Evolutionary conservation across 345 rosid genomes (phyloP).

Genomic region (Xanthoceras sorbifolium): DNA sequence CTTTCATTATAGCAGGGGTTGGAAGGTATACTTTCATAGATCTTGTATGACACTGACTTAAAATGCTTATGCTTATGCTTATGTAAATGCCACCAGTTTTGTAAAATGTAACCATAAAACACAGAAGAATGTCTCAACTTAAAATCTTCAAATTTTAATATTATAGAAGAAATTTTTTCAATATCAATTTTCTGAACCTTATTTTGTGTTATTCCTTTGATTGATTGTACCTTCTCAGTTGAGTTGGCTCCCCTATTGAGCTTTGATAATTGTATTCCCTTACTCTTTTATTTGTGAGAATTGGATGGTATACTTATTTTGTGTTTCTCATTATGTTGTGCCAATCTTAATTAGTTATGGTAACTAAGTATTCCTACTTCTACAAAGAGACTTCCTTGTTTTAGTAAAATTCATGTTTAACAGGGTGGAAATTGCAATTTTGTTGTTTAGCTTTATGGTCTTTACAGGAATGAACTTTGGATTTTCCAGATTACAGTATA

Average conservation of each 20-base stretch:
- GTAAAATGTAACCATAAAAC: neutral
- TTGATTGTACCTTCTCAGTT: neutral
- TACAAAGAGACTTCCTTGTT: no score
- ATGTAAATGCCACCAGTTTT: neutral
- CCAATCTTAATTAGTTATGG: no score
- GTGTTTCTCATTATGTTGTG: no score
- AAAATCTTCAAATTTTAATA: neutral
- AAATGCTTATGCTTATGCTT: neutral
- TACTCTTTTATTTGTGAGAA: neutral
- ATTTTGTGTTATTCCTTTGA: neutral
- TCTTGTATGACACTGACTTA: neutral
- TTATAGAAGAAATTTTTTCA: conserved; percentile 2
- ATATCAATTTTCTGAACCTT: neutral
- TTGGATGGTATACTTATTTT: neutral
- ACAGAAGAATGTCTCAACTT: neutral
- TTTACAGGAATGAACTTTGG: no score
- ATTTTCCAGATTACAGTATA: no score
- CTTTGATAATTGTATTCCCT: neutral
- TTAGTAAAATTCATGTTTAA: no score
- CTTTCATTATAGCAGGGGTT: neutral
- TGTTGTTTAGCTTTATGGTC: neutral
- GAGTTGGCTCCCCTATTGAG: neutral
- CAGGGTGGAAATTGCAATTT: neutral
- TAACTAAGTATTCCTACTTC: no score
- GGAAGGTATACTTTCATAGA: neutral